Evolutionary conservation across 331 rosid genomes (phyloP).

Genomic region (Saraca asoca): DNA sequence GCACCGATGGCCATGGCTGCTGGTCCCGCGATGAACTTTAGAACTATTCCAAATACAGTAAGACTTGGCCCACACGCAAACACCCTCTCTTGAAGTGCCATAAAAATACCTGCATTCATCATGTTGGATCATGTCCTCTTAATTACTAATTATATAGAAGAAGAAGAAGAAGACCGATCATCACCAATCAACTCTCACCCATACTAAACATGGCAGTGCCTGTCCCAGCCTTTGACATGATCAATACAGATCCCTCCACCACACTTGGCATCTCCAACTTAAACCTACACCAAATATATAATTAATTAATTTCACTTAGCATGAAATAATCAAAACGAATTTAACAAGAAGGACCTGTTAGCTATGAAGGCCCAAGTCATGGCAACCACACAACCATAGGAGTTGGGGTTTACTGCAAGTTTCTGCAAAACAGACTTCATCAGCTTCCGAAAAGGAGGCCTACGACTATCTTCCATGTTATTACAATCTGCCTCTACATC

Average conservation of each 20-base stretch:
- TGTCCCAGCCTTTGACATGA: conserved; percentile 84
- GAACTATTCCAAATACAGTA: conserved; percentile 61
- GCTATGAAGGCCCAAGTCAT: conserved; percentile 80
- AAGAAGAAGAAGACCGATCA: too few relatives aligned
- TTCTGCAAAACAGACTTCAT: conserved; percentile 76
- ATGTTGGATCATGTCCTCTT: too few relatives aligned
- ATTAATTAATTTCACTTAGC: too few relatives aligned
- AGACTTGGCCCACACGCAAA: conserved; percentile 70
- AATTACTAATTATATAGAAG: too few relatives aligned
- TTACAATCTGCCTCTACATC: conserved; percentile 50
- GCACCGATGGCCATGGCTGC: conserved; percentile 87
- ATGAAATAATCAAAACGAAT: too few relatives aligned
- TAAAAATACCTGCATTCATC: conserved; percentile 90
- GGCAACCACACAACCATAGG: conserved; percentile 81
- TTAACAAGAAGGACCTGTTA: conserved; percentile 50
- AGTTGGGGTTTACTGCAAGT: conserved; percentile 74
- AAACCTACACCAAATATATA: conserved; percentile 66
- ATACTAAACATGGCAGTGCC: conserved; percentile 98
- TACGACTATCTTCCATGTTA: conserved; percentile 2
- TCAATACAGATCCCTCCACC: conserved; percentile 69
- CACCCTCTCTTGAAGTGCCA: conserved; percentile 85
- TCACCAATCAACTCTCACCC: conserved; percentile 53
- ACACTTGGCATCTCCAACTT: conserved; percentile 73
- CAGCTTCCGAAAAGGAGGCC: conserved; percentile 54
- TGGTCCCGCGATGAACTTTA: conserved; percentile 92